phyloP scores from a whole-genome alignment of 2,329 filamentous ascomycete genomes.

The Cytospora schulzeri region DNA sequence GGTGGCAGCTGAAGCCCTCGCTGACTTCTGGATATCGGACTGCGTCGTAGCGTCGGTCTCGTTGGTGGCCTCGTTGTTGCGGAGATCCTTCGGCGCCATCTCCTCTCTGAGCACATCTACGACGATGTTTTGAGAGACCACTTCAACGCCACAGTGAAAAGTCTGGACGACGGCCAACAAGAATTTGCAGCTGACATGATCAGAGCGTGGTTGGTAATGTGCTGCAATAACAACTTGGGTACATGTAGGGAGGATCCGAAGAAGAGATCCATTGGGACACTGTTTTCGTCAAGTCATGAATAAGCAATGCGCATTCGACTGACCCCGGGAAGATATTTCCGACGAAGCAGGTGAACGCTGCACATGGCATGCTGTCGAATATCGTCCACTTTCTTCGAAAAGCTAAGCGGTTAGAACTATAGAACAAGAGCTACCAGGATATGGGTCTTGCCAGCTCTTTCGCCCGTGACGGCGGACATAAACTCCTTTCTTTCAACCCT shows the following conservation, averaged over 20 bases:
- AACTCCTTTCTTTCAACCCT: not conserved
- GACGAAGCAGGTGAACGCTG: too few species aligned
- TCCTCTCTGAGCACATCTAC: not conserved
- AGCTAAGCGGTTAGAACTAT: too few species aligned
- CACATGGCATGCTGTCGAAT: too few species aligned
- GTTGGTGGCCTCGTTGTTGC: not conserved
- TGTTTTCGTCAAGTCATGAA: too few species aligned
- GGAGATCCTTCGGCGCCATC: not conserved
- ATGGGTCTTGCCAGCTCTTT: not conserved
- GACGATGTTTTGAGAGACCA: not conserved
- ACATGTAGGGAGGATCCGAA: too few species aligned
- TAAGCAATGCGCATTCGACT: too few species aligned
- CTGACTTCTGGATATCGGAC: not conserved
- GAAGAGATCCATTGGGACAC: too few species aligned
- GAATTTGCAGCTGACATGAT: not conserved
- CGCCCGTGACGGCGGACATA: not conserved
- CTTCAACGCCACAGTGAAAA: not conserved
- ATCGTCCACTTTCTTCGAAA: too few species aligned
- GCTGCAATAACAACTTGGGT: too few species aligned
- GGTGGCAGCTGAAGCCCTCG: not conserved
- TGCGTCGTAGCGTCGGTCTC: not conserved
- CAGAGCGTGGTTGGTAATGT: constrained; percentile 30
- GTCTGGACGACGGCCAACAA: not conserved
- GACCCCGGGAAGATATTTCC: too few species aligned
- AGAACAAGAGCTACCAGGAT: too few species aligned